Evolutionary conservation across 2,329 filamentous ascomycete species (phyloP), one percentile per base, ranked within the genome.

Genomic region (Pyrenochaeta sp.): DNA sequence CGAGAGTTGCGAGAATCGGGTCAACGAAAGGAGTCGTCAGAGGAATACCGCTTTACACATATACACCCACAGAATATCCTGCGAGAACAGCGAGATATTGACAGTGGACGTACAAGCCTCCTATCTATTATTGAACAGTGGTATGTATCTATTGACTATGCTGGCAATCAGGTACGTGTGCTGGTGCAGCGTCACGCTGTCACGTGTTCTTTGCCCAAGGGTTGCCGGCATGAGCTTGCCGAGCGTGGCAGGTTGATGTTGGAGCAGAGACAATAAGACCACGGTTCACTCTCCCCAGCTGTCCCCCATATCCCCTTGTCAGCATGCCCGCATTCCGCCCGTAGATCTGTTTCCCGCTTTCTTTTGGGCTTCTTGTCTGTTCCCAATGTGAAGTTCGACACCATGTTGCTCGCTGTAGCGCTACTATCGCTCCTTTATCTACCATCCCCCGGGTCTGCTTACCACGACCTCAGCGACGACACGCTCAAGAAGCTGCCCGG

Each of bases 401-500:
- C 10, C 11, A 55, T 58, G 53, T 48, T 62, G 36, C 48, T 65
- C 24, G 42, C 44, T 30, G 40, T 35, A 40, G 41, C 53, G 38
- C 38, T 68, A 22, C 38, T 65, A 29, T 54, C 56, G 45, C 55
- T 69, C 29, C 18, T 53, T 38, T 44, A 53, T 9, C 26, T 63
- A 14, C 22, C 62, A 50, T 68, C 51, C 48, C 37, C 68, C 28
- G 63, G 63, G 18, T 32, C 62, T 35, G 80, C 81, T 43, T 87
- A 87, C 70, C 74, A 76, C 20, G 61, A 77, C 35, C 78, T 97
- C 48, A 89, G 89, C 42, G 88, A 96, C 73, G 81, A 84, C 30
- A 86, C 88, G 11, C 80, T 99, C 41, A 81, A 79, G 52, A 77
- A 75, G 41, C 80, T 99, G 9, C 89, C 90, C 4, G 81, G 81